A percentile compares a stretch with the other conserved stretches of the same genome.
phyloP scores from a whole-genome alignment of 2,329 filamentous ascomycete species.

The Fusarium sublunatum region DNA sequence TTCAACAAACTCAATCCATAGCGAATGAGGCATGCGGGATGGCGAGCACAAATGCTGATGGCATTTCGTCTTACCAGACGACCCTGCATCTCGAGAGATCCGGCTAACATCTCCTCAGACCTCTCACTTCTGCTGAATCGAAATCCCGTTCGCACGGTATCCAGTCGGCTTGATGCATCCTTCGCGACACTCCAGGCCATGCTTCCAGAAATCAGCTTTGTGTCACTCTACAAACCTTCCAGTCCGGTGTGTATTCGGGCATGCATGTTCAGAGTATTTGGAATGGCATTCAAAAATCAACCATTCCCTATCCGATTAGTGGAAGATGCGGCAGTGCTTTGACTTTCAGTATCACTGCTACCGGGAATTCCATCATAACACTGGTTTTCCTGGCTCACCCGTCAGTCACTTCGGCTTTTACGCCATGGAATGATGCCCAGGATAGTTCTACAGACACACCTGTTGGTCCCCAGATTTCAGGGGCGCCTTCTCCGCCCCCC shows the following conservation, averaged over 20 bases:
- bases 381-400: slow-evolving; percentile 4
- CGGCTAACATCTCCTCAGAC: not conserved
- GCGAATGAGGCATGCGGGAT: slow-evolving; percentile 15
- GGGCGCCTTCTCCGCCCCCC: slow-evolving; percentile 36
- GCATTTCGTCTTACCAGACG: slow-evolving; percentile 1
- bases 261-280: not conserved
- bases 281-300: no score
- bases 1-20: slow-evolving; percentile 7
- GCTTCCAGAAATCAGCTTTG: slow-evolving; percentile 7
- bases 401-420: slow-evolving; percentile 12
- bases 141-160: slow-evolving; percentile 33
- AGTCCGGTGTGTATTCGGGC: not conserved
- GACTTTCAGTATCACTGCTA: not conserved
- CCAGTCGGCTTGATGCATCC: slow-evolving; percentile 31
- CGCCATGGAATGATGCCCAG: not conserved
- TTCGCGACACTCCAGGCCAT: slow-evolving; percentile 10
- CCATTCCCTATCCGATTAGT: not conserved
- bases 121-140: not conserved
- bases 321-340: not conserved
- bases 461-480: slow-evolving; percentile 46
- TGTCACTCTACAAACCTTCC: slow-evolving; percentile 10
- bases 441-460: slow-evolving; percentile 31
- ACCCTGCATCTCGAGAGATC: slow-evolving; percentile 5
- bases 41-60: slow-evolving; percentile 5
- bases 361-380: not conserved